Evolutionary conservation across 768 basidiomycete genomes (phyloP).

Genomic region (Boletus rufocinnamomeus): DNA sequence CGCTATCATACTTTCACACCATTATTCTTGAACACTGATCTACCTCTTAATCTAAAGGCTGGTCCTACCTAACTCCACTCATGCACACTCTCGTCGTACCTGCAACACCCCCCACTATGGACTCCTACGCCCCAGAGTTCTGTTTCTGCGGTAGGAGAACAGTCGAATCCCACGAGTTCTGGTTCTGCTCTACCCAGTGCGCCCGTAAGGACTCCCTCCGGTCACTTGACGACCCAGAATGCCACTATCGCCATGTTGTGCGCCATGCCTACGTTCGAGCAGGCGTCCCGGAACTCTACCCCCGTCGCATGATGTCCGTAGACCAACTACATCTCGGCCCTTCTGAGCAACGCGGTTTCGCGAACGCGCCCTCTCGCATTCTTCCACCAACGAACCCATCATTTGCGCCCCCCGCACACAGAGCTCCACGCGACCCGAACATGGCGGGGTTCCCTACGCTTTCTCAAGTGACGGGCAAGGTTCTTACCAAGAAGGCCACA

Average conservation of each 20-base stretch:
- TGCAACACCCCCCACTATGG: slow-evolving; percentile 9
- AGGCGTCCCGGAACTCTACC: not conserved
- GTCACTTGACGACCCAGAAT: slow-evolving; percentile 23
- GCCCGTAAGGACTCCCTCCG: slow-evolving; percentile 32
- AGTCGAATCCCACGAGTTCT: slow-evolving; percentile 28
- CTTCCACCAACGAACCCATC: not conserved
- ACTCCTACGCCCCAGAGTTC: slow-evolving; percentile 15
- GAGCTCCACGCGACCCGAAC: not conserved
- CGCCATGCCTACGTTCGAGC: slow-evolving; percentile 18
- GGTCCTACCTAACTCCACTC: not conserved
- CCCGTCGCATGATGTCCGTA: slow-evolving; percentile 15
- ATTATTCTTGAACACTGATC: not conserved
- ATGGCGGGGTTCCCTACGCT: slow-evolving; percentile 17
- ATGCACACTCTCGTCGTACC: slow-evolving; percentile 4
- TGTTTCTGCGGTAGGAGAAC: slow-evolving; percentile 33
- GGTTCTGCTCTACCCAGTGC: slow-evolving; percentile 31
- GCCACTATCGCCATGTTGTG: slow-evolving; percentile 30
- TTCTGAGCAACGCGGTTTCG: not conserved
- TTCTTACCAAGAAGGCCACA: slow-evolving; percentile 5
- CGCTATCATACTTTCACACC: not conserved
- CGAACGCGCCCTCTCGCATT: not conserved
- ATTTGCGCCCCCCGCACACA: not conserved
- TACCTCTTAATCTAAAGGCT: not conserved
- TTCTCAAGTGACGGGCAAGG: slow-evolving; percentile 20
- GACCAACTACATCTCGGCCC: slow-evolving; percentile 2